phyloP scores from a whole-genome alignment of 1,284 basidiomycete species.

The Mycosarcoma maydis region DNA sequence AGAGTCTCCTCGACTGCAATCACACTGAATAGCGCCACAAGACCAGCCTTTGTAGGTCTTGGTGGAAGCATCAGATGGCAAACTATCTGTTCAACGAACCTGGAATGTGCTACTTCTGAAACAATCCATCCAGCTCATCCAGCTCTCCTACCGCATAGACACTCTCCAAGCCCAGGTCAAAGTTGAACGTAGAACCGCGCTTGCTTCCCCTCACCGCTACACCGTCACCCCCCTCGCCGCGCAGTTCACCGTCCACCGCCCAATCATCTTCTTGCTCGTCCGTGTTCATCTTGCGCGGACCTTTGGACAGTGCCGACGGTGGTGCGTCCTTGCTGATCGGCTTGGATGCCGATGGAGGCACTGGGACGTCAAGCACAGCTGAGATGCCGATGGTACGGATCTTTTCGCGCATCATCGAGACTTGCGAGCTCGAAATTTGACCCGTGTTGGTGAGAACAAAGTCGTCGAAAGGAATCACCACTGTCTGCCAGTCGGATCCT shows the following conservation, averaged over 20 bases:
- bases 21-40: no score
- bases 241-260: constrained; percentile 36
- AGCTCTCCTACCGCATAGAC: constrained; percentile 60
- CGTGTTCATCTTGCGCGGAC: constrained; percentile 2
- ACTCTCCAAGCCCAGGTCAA: constrained; percentile 68
- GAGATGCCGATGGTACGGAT: constrained; percentile 84
- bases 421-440: constrained; percentile 74
- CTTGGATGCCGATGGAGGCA: constrained; percentile 29
- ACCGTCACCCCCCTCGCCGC: constrained; percentile 1
- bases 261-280: constrained; percentile 19
- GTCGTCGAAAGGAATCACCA: constrained; percentile 81
- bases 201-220: constrained; percentile 44
- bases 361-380: constrained; percentile 56
- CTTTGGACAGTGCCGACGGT: constrained; percentile 22
- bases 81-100: no score
- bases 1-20: no score
- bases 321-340: constrained; percentile 31
- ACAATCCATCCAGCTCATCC: constrained; percentile 50
- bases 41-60: no score
- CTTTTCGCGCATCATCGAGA: constrained; percentile 79
- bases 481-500: constrained; percentile 80
- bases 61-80: no score
- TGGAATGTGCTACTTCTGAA: constrained; percentile 34
- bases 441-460: constrained; percentile 87
- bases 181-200: constrained; percentile 63